These are phyloP conservation scores for Dryadomyces quercivorus DNA, from an alignment of 2,329 filamentous ascomycete species.

Conservation along the genomic window DNA sequence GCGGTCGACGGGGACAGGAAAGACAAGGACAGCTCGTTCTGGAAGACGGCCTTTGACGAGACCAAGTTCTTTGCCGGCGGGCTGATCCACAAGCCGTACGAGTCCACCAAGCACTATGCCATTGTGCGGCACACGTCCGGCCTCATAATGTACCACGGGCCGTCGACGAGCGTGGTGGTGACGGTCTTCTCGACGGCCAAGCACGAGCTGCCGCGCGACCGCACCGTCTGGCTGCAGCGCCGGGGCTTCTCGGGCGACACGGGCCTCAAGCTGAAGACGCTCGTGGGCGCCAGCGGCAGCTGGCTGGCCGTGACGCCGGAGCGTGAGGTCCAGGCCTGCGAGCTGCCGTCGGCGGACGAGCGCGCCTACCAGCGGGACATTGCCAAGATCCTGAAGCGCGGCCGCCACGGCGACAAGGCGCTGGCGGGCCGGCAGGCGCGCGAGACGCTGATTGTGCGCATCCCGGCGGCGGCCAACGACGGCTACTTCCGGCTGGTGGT, in stretches of 20 bases:
- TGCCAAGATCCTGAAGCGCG: conserved; percentile 46
- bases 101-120: conserved; percentile 53
- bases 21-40: conserved; percentile 16
- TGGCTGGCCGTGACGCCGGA: conserved; percentile 60
- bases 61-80: conserved; percentile 54
- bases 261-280: conserved; percentile 53
- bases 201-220: conserved; percentile 38
- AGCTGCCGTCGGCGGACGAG: conserved; percentile 45
- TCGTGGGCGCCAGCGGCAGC: conserved; percentile 43
- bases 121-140: conserved; percentile 55
- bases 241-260: conserved; percentile 57
- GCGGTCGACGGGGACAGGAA: neutral
- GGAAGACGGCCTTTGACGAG: conserved; percentile 41
- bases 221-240: conserved; percentile 55
- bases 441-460: conserved; percentile 52
- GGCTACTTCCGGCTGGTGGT: conserved; percentile 59
- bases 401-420: conserved; percentile 27
- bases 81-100: conserved; percentile 48
- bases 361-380: conserved; percentile 58
- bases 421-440: conserved; percentile 36
- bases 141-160: conserved; percentile 54
- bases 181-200: conserved; percentile 47
- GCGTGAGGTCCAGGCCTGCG: conserved; percentile 28
- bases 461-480: conserved; percentile 50
- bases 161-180: conserved; percentile 49